Conservation (phyloP, 768 basidiomycete genomes). For the Phlebiopsis flavidoalba region DNA sequence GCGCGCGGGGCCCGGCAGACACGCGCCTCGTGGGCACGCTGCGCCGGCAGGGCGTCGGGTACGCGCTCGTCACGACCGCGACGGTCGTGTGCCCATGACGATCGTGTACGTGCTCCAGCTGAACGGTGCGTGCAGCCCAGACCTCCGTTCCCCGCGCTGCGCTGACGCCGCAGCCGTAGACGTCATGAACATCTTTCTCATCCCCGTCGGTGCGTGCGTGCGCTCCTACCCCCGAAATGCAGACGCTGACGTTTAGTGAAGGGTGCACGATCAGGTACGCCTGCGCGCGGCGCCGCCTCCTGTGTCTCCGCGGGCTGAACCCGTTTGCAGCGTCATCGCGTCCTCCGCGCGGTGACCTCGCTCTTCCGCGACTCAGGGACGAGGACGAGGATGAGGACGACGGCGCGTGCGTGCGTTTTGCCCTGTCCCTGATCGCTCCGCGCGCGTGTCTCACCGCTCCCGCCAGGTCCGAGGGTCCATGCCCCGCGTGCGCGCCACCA, state of each 20-base stretch:
- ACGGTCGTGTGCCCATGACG: conserved; percentile 7
- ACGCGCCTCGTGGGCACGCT: not conserved
- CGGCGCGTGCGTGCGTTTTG: not conserved
- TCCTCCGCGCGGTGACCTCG: not conserved
- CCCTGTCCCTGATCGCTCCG: no score
- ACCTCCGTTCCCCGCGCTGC: not conserved
- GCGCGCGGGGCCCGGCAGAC: not conserved
- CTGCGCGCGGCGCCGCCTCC: not conserved
- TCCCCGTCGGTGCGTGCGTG: not conserved
- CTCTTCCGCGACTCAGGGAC: not conserved
- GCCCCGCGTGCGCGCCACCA: no score
- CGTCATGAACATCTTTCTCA: not conserved
- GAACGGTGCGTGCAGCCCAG: conserved; percentile 2
- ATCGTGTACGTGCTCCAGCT: conserved; percentile 7
- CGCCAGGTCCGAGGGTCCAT: not conserved
- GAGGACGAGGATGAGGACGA: not conserved
- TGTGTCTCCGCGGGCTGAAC: not conserved
- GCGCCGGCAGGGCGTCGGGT: not conserved
- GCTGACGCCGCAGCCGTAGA: not conserved
- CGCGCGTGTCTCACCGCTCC: not conserved
- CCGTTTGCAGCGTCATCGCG: not conserved
- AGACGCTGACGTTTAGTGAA: not conserved
- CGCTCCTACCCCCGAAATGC: not conserved
- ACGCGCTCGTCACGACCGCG: conserved; percentile 1
- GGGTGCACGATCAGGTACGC: not conserved